Evolutionary conservation across 2,329 filamentous ascomycete genomes (phyloP).

Genomic region (Penicillium sp.): DNA sequence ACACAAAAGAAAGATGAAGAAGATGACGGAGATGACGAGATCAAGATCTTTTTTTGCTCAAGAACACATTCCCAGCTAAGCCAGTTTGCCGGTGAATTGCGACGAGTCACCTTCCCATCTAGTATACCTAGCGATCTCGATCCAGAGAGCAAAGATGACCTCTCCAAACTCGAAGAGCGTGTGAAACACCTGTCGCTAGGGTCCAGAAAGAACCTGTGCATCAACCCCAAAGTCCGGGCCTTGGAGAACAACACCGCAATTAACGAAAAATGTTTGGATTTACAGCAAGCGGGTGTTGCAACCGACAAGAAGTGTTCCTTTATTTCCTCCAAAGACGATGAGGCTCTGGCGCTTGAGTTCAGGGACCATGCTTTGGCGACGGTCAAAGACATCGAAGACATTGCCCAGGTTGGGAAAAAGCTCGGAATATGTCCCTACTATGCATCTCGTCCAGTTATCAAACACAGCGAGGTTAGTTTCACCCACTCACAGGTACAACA

Average conservation of each 20-base stretch:
- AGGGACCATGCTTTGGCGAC: constrained; percentile 80
- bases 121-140: constrained; percentile 57
- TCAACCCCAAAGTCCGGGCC: constrained; percentile 76
- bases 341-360: constrained; percentile 72
- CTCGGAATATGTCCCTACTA: constrained; percentile 92
- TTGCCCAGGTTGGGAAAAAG: constrained; percentile 73
- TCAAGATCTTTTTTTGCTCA: constrained; percentile 90
- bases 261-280: constrained; percentile 87
- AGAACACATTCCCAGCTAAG: constrained; percentile 88
- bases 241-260: constrained; percentile 74
- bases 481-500: neutral
- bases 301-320: constrained; percentile 71
- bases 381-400: constrained; percentile 90
- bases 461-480: constrained; percentile 65
- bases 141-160: constrained; percentile 21
- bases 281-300: constrained; percentile 70
- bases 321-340: constrained; percentile 74
- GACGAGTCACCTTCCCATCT: constrained; percentile 73
- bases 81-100: constrained; percentile 81
- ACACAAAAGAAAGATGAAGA: constrained; percentile 44
- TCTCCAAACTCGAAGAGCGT: constrained; percentile 52
- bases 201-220: constrained; percentile 83
- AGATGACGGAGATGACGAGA: constrained; percentile 57
- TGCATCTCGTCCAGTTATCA: constrained; percentile 82
- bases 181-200: constrained; percentile 82